phyloP scores from a whole-genome alignment of 192 early-diverging fungal genomes.

The Piromyces finnis region DNA sequence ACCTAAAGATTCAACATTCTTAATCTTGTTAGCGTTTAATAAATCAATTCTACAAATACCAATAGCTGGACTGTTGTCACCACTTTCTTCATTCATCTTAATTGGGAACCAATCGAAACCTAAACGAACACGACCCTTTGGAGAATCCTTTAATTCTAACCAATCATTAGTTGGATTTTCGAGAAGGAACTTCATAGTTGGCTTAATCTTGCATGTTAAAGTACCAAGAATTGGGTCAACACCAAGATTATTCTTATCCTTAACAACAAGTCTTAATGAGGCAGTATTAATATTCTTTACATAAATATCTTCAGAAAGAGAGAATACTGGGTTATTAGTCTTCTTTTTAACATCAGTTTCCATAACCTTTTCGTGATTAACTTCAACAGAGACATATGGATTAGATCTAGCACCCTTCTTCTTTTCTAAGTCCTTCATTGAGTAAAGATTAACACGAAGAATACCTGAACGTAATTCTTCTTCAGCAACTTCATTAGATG shows the following conservation, averaged over 20 bases:
- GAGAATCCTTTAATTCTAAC: conserved; percentile 31
- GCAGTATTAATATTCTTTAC: conserved; percentile 45
- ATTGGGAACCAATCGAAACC: conserved; percentile 68
- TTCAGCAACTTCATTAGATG: conserved; percentile 43
- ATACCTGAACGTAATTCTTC: conserved; percentile 8
- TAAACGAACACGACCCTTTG: conserved; percentile 31
- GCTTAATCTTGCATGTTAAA: conserved; percentile 1
- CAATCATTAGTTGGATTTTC: conserved; percentile 26
- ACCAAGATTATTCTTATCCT: conserved; percentile 19
- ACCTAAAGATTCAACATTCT: conserved; percentile 69
- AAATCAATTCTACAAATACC: conserved; percentile 65
- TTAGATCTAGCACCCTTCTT: background rate
- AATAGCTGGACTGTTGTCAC: conserved; percentile 35
- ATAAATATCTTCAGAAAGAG: conserved; percentile 47
- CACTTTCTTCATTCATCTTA: conserved; percentile 38
- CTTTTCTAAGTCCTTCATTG: background rate
- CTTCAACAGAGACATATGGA: background rate
- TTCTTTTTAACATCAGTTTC: conserved; percentile 47
- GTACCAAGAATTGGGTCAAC: conserved; percentile 20
- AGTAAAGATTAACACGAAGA: background rate
- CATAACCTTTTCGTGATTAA: background rate
- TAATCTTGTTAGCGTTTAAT: conserved; percentile 49
- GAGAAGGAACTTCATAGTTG: conserved; percentile 9
- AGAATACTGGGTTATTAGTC: conserved; percentile 68
- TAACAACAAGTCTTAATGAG: conserved; percentile 36